Base-by-base conservation (phyloP, 345 rosid genomes). In the Moringa oleifera region DNA sequence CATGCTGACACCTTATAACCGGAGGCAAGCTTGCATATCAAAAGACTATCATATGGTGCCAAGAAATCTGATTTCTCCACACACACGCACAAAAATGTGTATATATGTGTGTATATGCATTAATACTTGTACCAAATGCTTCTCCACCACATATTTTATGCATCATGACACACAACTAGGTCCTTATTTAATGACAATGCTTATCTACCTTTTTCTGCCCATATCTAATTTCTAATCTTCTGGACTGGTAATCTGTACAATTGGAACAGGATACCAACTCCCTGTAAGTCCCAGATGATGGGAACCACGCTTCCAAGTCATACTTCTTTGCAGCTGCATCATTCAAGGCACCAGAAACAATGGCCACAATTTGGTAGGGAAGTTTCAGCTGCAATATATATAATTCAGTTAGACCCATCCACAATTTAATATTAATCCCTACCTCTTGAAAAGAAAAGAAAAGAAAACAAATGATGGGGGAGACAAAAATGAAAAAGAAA, bases 311-410 rank as follows among this genome's bases (percentile, higher is more conserved):
- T 77, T 93, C 99, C 71, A 94, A 72, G 67, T 94, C 99, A 49
- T 84, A 90, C 78, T 94, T 94, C 74, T 94, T 90, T 7, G 99
- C 99, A 46, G 99, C 99, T 20, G 97, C 92, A 63, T 86, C 95
- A 68, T 91, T 91, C 71, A 91, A 57, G 24, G 95, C 96, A 58
- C 98, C 98, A 49, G 99, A 90, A 31, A 94, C 99, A 1, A 94
- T 94, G 9, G 94, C 63, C 60, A 94, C 96, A 0, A 88, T 50
- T 72, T 68, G 97, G 66, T 94, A 90, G 18, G 99, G 97, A 33
- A 94, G 61, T 21, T 78, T 75, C 17, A 94, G 91, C 97, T 94
- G 95, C 80, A 76, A 21, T n/a, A n/a, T n/a, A n/a, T n/a, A n/a
- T n/a, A n/a, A 5, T 33, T 33, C 37, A 33, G 5, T 11, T 33